phyloP scores from a whole-genome alignment of 1,284 basidiomycete species.

The Waitea zeae region DNA sequence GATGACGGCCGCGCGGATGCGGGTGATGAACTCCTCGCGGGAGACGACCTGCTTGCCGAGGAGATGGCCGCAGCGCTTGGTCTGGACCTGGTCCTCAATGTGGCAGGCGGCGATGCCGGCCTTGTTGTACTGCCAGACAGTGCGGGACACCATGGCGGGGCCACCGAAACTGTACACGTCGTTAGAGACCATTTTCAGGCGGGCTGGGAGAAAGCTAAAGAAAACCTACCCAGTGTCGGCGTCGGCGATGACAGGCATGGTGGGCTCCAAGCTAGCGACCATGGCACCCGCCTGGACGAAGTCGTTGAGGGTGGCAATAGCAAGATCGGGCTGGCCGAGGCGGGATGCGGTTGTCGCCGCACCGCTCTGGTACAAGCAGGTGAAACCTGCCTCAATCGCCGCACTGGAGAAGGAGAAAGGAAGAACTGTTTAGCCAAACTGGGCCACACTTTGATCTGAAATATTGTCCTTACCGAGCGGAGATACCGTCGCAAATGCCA shows the following conservation, averaged over 20 bases:
- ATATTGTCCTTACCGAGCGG: constrained; percentile 61
- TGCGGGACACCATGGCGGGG: constrained; percentile 61
- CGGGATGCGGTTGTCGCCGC: constrained; percentile 65
- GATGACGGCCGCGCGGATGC: constrained; percentile 62
- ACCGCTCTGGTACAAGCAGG: constrained; percentile 20
- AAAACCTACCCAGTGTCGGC: constrained; percentile 55
- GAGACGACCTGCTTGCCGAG: constrained; percentile 71
- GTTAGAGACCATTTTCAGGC: not conserved
- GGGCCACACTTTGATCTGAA: too few species aligned
- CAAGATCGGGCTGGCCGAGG: constrained; percentile 63
- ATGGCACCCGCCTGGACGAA: constrained; percentile 48
- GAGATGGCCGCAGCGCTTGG: constrained; percentile 70
- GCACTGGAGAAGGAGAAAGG: too few species aligned
- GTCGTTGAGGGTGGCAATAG: constrained; percentile 68
- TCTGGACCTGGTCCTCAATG: constrained; percentile 74
- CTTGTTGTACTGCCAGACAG: constrained; percentile 51
- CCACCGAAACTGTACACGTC: constrained; percentile 44
- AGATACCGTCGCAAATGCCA: constrained; percentile 71
- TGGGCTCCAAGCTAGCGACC: constrained; percentile 48
- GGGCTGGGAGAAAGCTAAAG: not conserved
- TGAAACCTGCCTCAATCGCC: not conserved
- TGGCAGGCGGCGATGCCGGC: constrained; percentile 64
- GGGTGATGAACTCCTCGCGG: constrained; percentile 55
- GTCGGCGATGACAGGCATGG: constrained; percentile 60
- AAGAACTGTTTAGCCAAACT: too few species aligned